phyloP scores from a whole-genome alignment of 352 stramenopile genomes.

The Nothophytophthora sp. region DNA sequence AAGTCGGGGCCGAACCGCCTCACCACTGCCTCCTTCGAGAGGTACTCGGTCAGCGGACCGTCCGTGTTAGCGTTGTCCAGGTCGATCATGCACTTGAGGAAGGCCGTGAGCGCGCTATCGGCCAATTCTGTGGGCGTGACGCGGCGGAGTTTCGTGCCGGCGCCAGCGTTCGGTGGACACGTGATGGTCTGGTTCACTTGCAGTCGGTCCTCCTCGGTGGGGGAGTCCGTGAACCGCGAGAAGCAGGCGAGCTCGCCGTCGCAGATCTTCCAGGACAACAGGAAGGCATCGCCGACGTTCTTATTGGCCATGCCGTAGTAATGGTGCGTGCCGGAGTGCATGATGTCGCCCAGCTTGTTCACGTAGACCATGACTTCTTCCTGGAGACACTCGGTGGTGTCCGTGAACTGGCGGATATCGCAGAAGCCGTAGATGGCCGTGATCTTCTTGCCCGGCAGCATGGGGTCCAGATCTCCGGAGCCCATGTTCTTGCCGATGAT shows the following conservation, averaged over 20 bases:
- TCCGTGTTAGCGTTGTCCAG: conserved; percentile 83
- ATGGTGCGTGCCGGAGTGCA: conserved; percentile 84
- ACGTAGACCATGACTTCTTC: conserved; percentile 93
- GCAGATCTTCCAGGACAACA: conserved; percentile 95
- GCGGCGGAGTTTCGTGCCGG: conserved; percentile 60
- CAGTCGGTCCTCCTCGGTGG: conserved; percentile 69
- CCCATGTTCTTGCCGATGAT: conserved; percentile 90
- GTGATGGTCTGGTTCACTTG: conserved; percentile 74
- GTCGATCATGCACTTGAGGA: conserved; percentile 95
- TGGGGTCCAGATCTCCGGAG: conserved; percentile 85
- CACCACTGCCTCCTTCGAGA: conserved; percentile 70
- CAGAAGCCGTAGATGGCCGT: conserved; percentile 95
- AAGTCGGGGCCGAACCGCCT: conserved; percentile 81
- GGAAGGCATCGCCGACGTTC: conserved; percentile 91
- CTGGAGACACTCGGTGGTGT: conserved; percentile 90
- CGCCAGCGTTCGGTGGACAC: conserved; percentile 67
- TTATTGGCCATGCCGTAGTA: conserved; percentile 91
- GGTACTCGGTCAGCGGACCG: conserved; percentile 70
- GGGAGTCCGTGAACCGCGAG: conserved; percentile 76
- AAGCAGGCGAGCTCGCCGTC: conserved; percentile 81
- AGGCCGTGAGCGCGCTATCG: conserved; percentile 93
- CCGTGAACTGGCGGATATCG: conserved; percentile 94
- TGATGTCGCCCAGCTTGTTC: conserved; percentile 91
- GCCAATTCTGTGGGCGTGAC: conserved; percentile 90
- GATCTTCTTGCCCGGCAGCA: conserved; percentile 90